phyloP scores from a whole-genome alignment of 106 monocot genomes.

The Apostasia ramifera region DNA sequence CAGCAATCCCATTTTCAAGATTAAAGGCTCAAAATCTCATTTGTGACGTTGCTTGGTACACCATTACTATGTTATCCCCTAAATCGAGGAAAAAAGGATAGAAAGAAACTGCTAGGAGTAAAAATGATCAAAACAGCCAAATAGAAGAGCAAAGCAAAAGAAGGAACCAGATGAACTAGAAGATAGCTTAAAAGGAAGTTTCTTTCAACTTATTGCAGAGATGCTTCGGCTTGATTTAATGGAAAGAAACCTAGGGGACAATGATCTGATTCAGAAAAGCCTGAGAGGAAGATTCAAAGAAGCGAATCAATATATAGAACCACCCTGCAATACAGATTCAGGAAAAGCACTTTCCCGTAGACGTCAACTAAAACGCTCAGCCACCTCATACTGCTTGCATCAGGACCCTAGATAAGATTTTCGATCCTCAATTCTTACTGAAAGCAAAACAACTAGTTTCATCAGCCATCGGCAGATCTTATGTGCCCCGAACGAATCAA shows the following conservation, averaged over 20 bases:
- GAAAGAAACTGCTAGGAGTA: not conserved
- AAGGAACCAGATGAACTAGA: not conserved
- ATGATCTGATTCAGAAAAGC: not conserved
- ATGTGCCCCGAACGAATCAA: not conserved
- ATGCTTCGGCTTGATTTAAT: not conserved
- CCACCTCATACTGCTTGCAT: slow-evolving; percentile 47
- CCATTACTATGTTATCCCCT: slow-evolving; percentile 58
- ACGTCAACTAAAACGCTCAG: slow-evolving; percentile 53
- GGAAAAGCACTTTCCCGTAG: slow-evolving; percentile 45
- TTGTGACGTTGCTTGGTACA: slow-evolving; percentile 71
- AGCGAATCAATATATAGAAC: slow-evolving; percentile 50
- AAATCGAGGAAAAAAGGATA: not conserved
- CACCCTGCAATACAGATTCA: slow-evolving; percentile 75
- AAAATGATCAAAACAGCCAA: not conserved
- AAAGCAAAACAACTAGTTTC: not conserved
- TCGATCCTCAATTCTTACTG: too few relatives aligned
- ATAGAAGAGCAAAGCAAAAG: not conserved
- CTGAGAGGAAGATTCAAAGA: not conserved
- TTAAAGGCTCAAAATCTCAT: slow-evolving; percentile 85
- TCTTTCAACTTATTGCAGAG: not conserved
- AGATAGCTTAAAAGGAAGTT: not conserved
- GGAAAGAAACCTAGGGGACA: slow-evolving; percentile 3
- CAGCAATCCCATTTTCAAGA: slow-evolving; percentile 73
- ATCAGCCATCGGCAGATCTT: not conserved
- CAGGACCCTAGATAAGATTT: not conserved